Evolutionary conservation across 345 rosid species (phyloP).

Genomic region (Citrus maxima): DNA sequence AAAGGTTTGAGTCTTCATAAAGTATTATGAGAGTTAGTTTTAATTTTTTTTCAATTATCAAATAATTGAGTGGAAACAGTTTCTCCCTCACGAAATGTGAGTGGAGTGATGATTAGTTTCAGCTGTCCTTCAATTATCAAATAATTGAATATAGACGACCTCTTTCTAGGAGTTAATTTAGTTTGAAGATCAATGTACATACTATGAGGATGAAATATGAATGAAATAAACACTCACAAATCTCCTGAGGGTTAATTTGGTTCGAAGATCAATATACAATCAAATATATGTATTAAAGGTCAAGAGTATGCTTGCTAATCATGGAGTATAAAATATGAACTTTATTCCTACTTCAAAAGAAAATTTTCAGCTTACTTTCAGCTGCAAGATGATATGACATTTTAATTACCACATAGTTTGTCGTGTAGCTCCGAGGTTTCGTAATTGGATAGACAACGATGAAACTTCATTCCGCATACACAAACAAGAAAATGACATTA

Average conservation of each 20-base stretch:
- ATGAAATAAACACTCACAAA: too few relatives aligned
- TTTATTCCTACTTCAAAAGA: not conserved
- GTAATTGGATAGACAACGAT: not conserved
- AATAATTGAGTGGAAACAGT: fast-evolving
- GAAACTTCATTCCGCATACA: not conserved
- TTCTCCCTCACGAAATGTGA: too few relatives aligned
- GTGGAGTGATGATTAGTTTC: fast-evolving
- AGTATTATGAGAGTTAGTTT: too few relatives aligned
- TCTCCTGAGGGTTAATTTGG: too few relatives aligned
- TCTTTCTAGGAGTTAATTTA: too few relatives aligned
- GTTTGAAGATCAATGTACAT: too few relatives aligned
- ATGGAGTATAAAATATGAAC: not conserved
- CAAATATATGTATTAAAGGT: not conserved
- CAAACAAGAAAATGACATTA: not conserved
- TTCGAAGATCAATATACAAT: too few relatives aligned
- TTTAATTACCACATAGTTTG: not conserved
- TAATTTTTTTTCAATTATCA: too few relatives aligned
- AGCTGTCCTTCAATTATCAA: too few relatives aligned
- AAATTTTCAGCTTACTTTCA: not conserved
- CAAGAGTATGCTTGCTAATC: not conserved
- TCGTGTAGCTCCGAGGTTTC: not conserved
- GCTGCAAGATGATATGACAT: not conserved
- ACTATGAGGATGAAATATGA: too few relatives aligned
- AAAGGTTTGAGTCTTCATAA: fast-evolving
- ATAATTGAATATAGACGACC: too few relatives aligned